Evolutionary conservation across 2,329 filamentous ascomycete genomes (phyloP).

Genomic region (Fusarium penzigii): DNA sequence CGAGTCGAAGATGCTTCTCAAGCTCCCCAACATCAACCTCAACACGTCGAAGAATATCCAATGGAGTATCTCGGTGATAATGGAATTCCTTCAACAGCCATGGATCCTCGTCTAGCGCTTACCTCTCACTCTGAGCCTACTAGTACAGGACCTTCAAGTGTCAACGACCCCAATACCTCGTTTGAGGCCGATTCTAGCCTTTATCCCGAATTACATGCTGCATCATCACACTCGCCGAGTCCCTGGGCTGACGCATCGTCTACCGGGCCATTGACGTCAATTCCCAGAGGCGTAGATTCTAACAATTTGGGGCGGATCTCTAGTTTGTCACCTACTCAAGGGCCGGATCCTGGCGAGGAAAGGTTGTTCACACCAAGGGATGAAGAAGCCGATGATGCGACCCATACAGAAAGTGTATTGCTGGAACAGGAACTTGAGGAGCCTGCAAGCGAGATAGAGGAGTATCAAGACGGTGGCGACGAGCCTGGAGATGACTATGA

Average conservation of each 20-base stretch:
- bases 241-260: constrained; percentile 13
- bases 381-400: constrained; percentile 3
- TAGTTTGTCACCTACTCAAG: constrained; percentile 23
- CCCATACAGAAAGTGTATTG: constrained; percentile 3
- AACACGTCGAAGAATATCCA: background rate
- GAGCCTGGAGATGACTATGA: constrained; percentile 37
- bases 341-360: constrained; percentile 10
- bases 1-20: background rate
- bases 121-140: constrained; percentile 7
- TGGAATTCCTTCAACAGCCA: background rate
- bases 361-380: constrained; percentile 5
- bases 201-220: constrained; percentile 9
- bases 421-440: constrained; percentile 12
- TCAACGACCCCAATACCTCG: background rate
- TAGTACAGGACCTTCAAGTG: background rate
- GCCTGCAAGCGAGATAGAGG: constrained; percentile 21
- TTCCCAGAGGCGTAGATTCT: constrained; percentile 11
- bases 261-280: constrained; percentile 3
- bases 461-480: constrained; percentile 29
- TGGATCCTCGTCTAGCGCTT: constrained; percentile 12
- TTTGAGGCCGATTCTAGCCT: constrained; percentile 13
- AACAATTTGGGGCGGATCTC: constrained; percentile 25
- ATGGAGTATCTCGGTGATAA: background rate
- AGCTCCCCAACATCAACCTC: background rate
- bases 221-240: constrained; percentile 7